Conservation (phyloP, 306 rosid genomes). For the Phaseolus lunatus region DNA sequence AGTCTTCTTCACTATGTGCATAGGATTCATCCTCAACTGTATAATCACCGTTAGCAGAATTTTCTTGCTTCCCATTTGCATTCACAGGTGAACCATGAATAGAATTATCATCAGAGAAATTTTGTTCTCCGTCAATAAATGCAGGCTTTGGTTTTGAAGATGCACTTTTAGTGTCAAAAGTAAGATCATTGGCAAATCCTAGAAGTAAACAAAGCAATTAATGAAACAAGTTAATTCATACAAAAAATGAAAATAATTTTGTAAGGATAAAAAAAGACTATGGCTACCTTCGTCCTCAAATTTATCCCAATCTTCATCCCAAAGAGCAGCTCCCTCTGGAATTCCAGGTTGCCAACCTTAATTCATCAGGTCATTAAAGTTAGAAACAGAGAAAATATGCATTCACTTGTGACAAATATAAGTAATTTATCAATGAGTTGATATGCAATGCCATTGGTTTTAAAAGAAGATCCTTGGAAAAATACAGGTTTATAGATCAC, state of each 20-base stretch:
- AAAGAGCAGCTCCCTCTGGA: conserved; percentile 76
- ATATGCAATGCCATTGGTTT: conserved; percentile 34
- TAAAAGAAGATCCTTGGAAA: not conserved
- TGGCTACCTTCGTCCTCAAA: conserved; percentile 94
- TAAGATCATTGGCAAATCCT: conserved; percentile 88
- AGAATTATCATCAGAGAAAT: conserved; percentile 60
- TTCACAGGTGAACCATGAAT: conserved; percentile 56
- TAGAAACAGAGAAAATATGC: conserved; percentile 43
- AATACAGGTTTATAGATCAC: conserved; percentile 25
- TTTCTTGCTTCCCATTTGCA: conserved; percentile 60
- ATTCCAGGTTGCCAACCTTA: conserved; percentile 97
- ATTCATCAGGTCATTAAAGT: conserved; percentile 42
- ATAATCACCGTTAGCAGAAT: conserved; percentile 55
- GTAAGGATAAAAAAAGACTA: not conserved
- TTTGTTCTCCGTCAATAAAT: conserved; percentile 55
- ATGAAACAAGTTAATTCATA: conserved; percentile 21
- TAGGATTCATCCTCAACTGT: conserved; percentile 70
- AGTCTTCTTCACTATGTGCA: conserved; percentile 70
- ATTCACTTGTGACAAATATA: conserved; percentile 29
- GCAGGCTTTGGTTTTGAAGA: conserved; percentile 59
- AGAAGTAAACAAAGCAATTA: conserved; percentile 49
- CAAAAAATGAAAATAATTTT: conserved; percentile 4
- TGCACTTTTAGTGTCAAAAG: conserved; percentile 50
- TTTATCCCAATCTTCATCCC: conserved; percentile 99
- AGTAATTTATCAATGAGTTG: conserved; percentile 25